Evolutionary conservation across 345 rosid species (phyloP), one percentile per base, ranked within the genome.

Genomic region (Eucalyptus globulus): DNA sequence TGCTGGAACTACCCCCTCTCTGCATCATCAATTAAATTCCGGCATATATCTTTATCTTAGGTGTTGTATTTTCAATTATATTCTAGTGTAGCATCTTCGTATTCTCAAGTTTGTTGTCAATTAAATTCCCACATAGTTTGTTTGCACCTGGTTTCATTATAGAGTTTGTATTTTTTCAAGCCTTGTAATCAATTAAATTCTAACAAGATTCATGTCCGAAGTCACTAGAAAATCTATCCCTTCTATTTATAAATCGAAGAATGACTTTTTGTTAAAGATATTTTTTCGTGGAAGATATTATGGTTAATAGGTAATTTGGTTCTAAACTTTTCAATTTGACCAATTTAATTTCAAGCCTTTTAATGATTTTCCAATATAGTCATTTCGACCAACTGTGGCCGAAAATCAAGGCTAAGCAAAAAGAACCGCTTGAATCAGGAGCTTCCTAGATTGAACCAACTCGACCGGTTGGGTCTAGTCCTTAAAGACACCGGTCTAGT

Each of bases 391-490:
- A 53, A 1, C 4, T 17, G 0, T 2, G 2, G 26, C 2, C 1
- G 4, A 21, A 53, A 53, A 3, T 53, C 26, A 53, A 53, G 54
- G 54, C 0, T 51, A 4, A 51, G 54, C 54, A 16, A 51, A 51
- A 0, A 51, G 2, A 51, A 16, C 3, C 0, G 3, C 21, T 15
- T 6, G 8, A 50, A 50, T 5, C 8, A 6, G 21, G 53, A 50
- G 1, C 8, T 16, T 0, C 53, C 53, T 0, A 0, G 0, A 51
- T 8, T 2, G 4, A 51, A 51, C 54, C 54, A 51, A 51, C 54
- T 51, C 8, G 0, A 51, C 1, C 8, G 8, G 21, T 16, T 51
- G 21, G 54, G 54, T 51, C 1, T 51, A 8, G 21, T 51, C 3
- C 54, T 0, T 3, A 51, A 51, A 51, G 54, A 51, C 54, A 51